Evolutionary conservation across 1,284 basidiomycete species (phyloP), one percentile per base, ranked within the genome.

Genomic region (Blastosporella zonata): DNA sequence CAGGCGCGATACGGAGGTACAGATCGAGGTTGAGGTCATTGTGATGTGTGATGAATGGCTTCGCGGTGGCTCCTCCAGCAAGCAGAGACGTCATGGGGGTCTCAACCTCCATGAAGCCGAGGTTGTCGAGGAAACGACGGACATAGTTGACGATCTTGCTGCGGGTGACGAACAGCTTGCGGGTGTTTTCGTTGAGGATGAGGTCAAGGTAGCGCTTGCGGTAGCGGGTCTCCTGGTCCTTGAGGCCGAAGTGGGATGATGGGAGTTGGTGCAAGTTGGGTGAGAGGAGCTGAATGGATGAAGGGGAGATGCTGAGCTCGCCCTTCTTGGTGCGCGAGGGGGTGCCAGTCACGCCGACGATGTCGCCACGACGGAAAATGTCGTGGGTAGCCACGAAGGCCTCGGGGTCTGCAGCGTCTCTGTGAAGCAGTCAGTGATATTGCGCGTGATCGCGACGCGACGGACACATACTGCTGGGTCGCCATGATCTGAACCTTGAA

Each of bases 141-240:
- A 97, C 77, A 69, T 95, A 93, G 75, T 92, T 93, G 71, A 97
- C 79, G 62, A 96, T 87, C 64, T 80, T 83, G 67, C 83, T 84
- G 54, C 96, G 87, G 46, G 91, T 91, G 71, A 97, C 75, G 70
- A 99, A 99, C 57, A 96, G 85, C 57, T 88, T 84, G 59, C 97
- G 87, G 13, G 94, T 94, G 59, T 86, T 80, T 46, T 91, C 86
- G 71, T 93, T 97, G 71, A 99, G 81, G 72, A 99, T 97, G 58
- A 99, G 82, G 71, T 99, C 96, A 55, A 99, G 85, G 77, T 99
- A 98, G 50, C 96, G 88, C 87, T 98, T 99, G 72, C 97, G 84
- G 79, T 98, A 97, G 49, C 96, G 87, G 45, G 90, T 93, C 72
- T 99, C 96, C 67, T 93, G 89, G 72, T 99, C 96, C 76, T 93